Conservation (phyloP, 139 green algal genomes). For the Diplosphaera chodatii region DNA sequence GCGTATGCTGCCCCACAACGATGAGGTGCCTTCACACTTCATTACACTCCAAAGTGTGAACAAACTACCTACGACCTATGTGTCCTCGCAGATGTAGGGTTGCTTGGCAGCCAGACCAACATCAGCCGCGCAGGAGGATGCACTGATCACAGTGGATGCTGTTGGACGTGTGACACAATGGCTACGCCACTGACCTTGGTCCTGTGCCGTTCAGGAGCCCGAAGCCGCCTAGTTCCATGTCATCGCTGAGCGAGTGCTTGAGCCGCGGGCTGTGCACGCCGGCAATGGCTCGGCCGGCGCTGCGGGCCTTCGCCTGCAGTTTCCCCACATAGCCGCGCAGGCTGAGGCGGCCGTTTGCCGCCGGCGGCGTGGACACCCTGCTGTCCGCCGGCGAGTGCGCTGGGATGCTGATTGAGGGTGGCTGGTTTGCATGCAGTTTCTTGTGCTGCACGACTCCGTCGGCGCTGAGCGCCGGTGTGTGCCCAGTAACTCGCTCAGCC, state of each 20-base stretch:
- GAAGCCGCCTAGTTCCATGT: neutral
- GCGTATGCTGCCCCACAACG: too few relatives aligned
- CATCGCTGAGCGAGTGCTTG: neutral
- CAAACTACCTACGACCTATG: too few relatives aligned
- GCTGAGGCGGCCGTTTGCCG: neutral
- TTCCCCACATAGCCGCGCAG: neutral
- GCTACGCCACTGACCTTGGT: too few relatives aligned
- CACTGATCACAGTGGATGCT: too few relatives aligned
- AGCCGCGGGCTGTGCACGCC: neutral
- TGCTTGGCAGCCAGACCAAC: too few relatives aligned
- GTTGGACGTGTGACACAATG: too few relatives aligned
- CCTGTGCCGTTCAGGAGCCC: neutral
- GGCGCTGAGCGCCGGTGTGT: neutral
- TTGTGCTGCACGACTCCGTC: neutral
- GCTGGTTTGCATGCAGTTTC: neutral
- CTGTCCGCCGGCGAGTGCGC: neutral
- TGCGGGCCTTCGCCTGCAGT: neutral
- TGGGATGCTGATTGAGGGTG: neutral
- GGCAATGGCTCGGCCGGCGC: neutral
- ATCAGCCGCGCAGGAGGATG: too few relatives aligned
- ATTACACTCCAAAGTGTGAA: too few relatives aligned
- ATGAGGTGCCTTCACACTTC: too few relatives aligned
- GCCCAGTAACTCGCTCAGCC: neutral
- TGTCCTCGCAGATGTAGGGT: too few relatives aligned
- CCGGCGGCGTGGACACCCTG: too few relatives aligned